These are phyloP conservation scores for Claviceps quebecensis DNA, from an alignment of 2,329 filamentous ascomycete genomes.

Conservation along the genomic window DNA sequence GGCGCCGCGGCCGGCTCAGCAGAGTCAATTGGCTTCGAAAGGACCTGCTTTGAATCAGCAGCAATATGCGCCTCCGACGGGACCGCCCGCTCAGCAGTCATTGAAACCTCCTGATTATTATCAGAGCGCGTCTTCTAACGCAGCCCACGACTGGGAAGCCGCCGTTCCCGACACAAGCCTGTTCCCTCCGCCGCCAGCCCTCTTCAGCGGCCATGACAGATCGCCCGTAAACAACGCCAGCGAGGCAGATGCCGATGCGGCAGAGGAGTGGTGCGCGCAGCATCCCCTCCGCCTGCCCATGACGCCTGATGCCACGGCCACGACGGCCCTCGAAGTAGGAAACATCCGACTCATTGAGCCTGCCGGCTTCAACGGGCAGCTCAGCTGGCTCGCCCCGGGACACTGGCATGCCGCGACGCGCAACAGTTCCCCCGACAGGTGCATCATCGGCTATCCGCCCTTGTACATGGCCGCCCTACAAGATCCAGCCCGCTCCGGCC, in stretches of 20 bases:
- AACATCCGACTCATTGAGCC: slow-evolving; percentile 43
- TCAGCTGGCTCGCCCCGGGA: slow-evolving; percentile 33
- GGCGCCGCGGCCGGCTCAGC: slow-evolving; percentile 24
- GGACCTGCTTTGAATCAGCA: slow-evolving; percentile 8
- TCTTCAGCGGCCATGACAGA: slow-evolving; percentile 47
- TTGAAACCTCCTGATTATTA: no score
- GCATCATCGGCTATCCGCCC: slow-evolving; percentile 53
- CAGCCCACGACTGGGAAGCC: slow-evolving; percentile 56
- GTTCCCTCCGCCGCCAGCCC: slow-evolving; percentile 57
- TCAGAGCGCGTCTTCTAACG: no score
- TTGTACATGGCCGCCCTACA: slow-evolving; percentile 50
- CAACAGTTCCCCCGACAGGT: slow-evolving; percentile 40
- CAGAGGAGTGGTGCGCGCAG: slow-evolving; percentile 48
- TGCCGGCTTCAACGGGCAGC: slow-evolving; percentile 29
- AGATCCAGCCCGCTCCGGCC: slow-evolving; percentile 33
- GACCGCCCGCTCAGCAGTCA: slow-evolving; percentile 11
- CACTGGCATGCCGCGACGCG: slow-evolving; percentile 34
- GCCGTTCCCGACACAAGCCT: slow-evolving; percentile 59
- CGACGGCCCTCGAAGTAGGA: slow-evolving; percentile 32
- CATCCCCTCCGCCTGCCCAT: slow-evolving; percentile 45
- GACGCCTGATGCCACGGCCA: slow-evolving; percentile 30
- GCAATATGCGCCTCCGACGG: slow-evolving; percentile 16
- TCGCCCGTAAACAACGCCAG: slow-evolving; percentile 59
- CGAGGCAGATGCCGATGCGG: slow-evolving; percentile 47
- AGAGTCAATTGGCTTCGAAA: no score